These are phyloP conservation scores for Besnoitia besnoiti DNA, from an alignment of 169 alveolate genomes.

Conservation along the genomic window DNA sequence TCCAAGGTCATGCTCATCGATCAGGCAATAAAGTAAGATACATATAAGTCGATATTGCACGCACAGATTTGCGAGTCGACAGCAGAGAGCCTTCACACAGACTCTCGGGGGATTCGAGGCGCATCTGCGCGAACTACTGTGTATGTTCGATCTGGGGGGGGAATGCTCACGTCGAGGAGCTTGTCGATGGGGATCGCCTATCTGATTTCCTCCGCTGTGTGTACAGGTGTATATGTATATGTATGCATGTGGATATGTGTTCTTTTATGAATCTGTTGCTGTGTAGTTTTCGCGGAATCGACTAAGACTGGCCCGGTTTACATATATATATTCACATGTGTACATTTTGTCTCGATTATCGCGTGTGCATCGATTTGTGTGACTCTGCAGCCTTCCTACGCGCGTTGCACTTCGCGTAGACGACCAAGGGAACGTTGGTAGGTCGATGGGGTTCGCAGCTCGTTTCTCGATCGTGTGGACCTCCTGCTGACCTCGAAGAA, in stretches of 20 bases:
- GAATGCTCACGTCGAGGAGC: background rate
- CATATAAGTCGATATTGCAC: too few relatives aligned
- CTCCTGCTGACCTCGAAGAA: too few relatives aligned
- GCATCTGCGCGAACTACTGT: background rate
- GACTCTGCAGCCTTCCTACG: conserved; percentile 25
- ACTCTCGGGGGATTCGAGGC: too few relatives aligned
- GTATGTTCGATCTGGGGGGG: background rate
- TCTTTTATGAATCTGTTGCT: background rate
- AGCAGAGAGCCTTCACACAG: too few relatives aligned
- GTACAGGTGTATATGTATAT: background rate
- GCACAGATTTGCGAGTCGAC: too few relatives aligned
- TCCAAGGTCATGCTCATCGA: conserved; percentile 56
- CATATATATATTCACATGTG: too few relatives aligned
- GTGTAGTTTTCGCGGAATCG: too few relatives aligned
- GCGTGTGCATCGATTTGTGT: background rate
- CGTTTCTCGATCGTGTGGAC: too few relatives aligned
- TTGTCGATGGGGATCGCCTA: too few relatives aligned
- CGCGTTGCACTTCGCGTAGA: conserved; percentile 40
- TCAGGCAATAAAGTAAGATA: conserved; percentile 7
- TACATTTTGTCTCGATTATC: too few relatives aligned
- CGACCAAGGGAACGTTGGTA: conserved; percentile 29
- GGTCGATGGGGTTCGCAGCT: background rate
- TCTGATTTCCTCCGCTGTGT: too few relatives aligned
- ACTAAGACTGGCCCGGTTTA: too few relatives aligned
- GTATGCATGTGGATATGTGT: background rate